Conservation (phyloP, 2,329 filamentous ascomycete species). For the Aspergillus sp. region DNA sequence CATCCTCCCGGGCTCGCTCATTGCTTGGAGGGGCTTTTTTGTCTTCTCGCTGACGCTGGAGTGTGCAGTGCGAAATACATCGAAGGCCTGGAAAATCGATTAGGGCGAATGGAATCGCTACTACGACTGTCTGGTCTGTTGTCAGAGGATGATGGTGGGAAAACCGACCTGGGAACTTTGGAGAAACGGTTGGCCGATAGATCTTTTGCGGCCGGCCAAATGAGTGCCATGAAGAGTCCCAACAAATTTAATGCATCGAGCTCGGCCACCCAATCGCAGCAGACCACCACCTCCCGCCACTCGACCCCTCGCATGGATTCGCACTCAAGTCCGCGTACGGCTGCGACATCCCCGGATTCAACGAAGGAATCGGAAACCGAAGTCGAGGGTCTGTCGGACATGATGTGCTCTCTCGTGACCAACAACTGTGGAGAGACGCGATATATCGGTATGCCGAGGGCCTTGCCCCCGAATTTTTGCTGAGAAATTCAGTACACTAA, state of each 20-base stretch:
- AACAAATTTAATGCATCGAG: constrained; percentile 27
- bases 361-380: constrained; percentile 62
- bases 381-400: constrained; percentile 86
- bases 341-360: constrained; percentile 53
- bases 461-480: not conserved
- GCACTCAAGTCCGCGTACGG: constrained; percentile 51
- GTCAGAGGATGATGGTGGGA: constrained; percentile 78
- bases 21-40: not conserved
- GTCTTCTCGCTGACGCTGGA: constrained; percentile 16
- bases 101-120: constrained; percentile 94
- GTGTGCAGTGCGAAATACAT: constrained; percentile 84
- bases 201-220: constrained; percentile 31
- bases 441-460: constrained; percentile 73
- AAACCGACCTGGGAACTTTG: constrained; percentile 81
- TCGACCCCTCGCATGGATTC: constrained; percentile 49
- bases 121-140: constrained; percentile 82
- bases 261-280: constrained; percentile 29
- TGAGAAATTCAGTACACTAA: not conserved
- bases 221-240: constrained; percentile 37
- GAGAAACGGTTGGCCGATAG: constrained; percentile 70
- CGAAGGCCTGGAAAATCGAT: constrained; percentile 88
- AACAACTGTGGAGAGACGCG: constrained; percentile 92
- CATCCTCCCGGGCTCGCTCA: not conserved
- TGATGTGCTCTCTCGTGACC: constrained; percentile 98
- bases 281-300: constrained; percentile 38